phyloP scores from a whole-genome alignment of 306 rosid genomes.

The Vigna angularis region DNA sequence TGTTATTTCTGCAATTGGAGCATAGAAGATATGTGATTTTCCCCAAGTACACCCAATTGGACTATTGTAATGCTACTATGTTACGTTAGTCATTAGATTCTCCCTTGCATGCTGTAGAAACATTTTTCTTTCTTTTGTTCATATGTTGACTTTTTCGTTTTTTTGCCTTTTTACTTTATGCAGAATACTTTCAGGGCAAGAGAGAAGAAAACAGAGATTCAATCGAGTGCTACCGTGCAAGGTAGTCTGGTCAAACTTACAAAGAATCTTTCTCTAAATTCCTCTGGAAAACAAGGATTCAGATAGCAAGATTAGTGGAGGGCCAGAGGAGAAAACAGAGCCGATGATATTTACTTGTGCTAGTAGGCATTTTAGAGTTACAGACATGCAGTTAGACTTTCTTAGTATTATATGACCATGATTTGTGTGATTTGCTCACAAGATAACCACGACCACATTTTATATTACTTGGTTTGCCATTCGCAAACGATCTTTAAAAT shows the following conservation, averaged over 20 bases:
- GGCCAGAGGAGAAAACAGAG: constrained; percentile 1
- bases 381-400: not conserved
- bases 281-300: constrained; percentile 40
- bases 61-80: not conserved
- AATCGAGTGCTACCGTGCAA: constrained; percentile 46
- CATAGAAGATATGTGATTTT: constrained; percentile 16
- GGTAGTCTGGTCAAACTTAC: constrained; percentile 52
- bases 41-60: not conserved
- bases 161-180: constrained; percentile 27
- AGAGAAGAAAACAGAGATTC: constrained; percentile 47
- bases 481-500: not conserved
- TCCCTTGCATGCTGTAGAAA: constrained; percentile 12
- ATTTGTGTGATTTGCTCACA: not conserved
- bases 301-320: constrained; percentile 12
- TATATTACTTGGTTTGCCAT: not conserved
- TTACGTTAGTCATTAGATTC: not conserved
- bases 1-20: constrained; percentile 11
- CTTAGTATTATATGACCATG: not conserved
- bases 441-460: constrained; percentile 3
- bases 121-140: not conserved
- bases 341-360: not conserved
- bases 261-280: constrained; percentile 56
- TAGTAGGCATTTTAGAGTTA: constrained; percentile 24
- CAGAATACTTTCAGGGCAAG: constrained; percentile 50
- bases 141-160: not conserved